Evolutionary conservation across 1,139 yeast genomes (phyloP).

Genomic region (Suhomyces guaymorum): DNA sequence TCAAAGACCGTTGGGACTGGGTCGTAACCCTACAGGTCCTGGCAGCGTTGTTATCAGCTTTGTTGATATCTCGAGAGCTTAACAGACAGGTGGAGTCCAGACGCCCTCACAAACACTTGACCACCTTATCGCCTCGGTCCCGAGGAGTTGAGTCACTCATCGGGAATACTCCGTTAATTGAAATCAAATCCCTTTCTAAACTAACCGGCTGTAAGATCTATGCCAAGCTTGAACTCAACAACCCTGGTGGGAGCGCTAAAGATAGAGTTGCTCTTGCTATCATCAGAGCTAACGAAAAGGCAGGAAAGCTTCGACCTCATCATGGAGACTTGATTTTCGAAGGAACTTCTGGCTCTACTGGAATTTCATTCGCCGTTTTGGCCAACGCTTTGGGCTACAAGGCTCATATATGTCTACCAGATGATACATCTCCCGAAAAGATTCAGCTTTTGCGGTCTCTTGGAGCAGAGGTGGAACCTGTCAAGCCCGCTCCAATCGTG

Average conservation of each 20-base stretch:
- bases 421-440: slow-evolving; percentile 88
- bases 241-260: slow-evolving; percentile 96
- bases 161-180: slow-evolving; percentile 89
- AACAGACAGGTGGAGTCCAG: slow-evolving; percentile 1
- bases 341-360: slow-evolving; percentile 96
- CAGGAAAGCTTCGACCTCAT: slow-evolving; percentile 59
- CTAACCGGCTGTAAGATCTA: slow-evolving; percentile 79
- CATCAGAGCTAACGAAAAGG: slow-evolving; percentile 63
- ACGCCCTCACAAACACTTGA: slow-evolving; percentile 3
- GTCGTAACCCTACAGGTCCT: slow-evolving; percentile 9
- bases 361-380: slow-evolving; percentile 86
- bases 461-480: slow-evolving; percentile 87
- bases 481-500: slow-evolving; percentile 92
- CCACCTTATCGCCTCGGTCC: slow-evolving; percentile 30
- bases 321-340: slow-evolving; percentile 71
- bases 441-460: slow-evolving; percentile 64
- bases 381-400: slow-evolving; percentile 86
- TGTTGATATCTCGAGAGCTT: slow-evolving; percentile 12
- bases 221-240: slow-evolving; percentile 82
- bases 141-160: slow-evolving; percentile 57
- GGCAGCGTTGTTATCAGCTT: slow-evolving; percentile 13
- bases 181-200: slow-evolving; percentile 69
- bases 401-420: slow-evolving; percentile 92
- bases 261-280: slow-evolving; percentile 92
- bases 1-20: slow-evolving; percentile 7